Evolutionary conservation across 2,329 filamentous ascomycete genomes (phyloP), one percentile per base, ranked within the genome.

Genomic region (Pseudocercospora pini-densiflorae): DNA sequence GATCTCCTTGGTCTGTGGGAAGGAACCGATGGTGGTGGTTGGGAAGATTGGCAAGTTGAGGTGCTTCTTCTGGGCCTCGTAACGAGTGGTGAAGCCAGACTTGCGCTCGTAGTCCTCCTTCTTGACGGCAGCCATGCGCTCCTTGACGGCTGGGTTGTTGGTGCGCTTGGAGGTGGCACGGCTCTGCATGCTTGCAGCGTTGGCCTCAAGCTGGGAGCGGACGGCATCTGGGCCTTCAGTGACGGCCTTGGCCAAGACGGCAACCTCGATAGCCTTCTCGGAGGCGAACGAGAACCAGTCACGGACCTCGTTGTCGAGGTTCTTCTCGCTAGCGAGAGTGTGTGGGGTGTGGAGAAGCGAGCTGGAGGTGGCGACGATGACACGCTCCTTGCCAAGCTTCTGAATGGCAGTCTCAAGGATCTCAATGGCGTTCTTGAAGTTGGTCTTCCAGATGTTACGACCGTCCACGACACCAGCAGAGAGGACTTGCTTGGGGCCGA

Each of bases 361-460:
- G 87, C 91, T 95, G 78, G 95, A 98, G 74, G 94, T 97, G 79
- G 95, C 92, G 75, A 97, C 93, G 74, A 99, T 92, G 81, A 99
- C 94, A 79, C 95, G 92, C 74, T 98, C 94, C 88, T 97, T 94
- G 85, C 95, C 94, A 71, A 99, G 89, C 86, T 97, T 93, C 86
- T 97, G 92, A 77, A 98, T 86, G 72, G 94, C 95, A 67, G 88
- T 86, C 89, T 98, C 93, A 69, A 95, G 91, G 71, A 85, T 88
- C 86, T 95, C 94, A 72, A 99, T 96, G 78, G 95, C 93, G 77
- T 89, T 89, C 89, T 97, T 92, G 86, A 97, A 91, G 90, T 98
- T 97, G 84, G 93, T 97, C 92, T 99, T 99, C 95, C 95, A 99
- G 87, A 99, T 98, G 89, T 99, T 99, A 78, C 95, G 93, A 77